Base-by-base conservation (phyloP, 352 stramenopile species). In the Phytopythium sindhum region DNA sequence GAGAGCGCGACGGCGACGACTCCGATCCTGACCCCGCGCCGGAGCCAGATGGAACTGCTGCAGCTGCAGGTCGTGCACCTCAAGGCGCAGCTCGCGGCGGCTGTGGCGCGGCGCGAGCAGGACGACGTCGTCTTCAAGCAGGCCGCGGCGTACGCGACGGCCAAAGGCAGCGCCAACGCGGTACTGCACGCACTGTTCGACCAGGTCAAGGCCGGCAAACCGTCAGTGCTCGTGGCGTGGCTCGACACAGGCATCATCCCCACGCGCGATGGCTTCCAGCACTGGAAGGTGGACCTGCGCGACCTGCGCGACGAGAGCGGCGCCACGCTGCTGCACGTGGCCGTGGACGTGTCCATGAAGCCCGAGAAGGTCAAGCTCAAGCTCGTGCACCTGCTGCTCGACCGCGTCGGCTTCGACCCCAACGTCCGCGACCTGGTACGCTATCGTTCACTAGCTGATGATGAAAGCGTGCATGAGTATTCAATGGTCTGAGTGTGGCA, bases 151-250 rank as follows among this genome's bases (percentile, higher is more conserved):
- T 93, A 81, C 64, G 78, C 75, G 52, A 72, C 77, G 17, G 84
- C 86, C 29, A 95, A 95, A 53, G 79, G 84, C 56, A 81, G 75
- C 6, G 81, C 83, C 26, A 92, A 92, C 56, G 84, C 79, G 1
- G 81, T 93, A 24, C 71, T 93, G 6, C 81, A 91, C 63, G 74
- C 80, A 35, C 72, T 95, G 12, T 95, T 95, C 63, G 84, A 90
- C 67, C 84, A 90, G 55, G 80, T 74, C 11, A 89, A 74, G 45
- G 55, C 62, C 31, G 83, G 74, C 26, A 93, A 93, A 64, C 66
- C 69, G 37, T 67, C 72, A 9, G 80, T 78, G 41, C 60, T 95
- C 6, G 73, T 67, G 44, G 60, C 73, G 23, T 95, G 82, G 71
- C 58, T 86, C 52, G 78, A 90, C n/a, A 86, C 81, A 6, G 84